Base-by-base conservation (phyloP, 345 rosid genomes). In the Dipteronia sinensis region DNA sequence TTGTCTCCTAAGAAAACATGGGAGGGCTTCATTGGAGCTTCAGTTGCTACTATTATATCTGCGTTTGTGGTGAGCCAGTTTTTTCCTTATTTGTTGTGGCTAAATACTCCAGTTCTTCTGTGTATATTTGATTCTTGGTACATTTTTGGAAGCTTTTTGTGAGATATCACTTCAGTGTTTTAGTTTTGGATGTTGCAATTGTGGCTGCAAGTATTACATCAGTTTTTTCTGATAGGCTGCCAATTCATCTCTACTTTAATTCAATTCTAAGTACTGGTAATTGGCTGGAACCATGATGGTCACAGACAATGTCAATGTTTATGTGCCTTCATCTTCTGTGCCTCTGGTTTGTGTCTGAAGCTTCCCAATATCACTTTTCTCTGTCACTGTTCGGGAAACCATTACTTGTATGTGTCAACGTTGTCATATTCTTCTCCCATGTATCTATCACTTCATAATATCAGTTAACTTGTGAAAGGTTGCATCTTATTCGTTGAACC, bases 11-110 rank as follows among this genome's bases (percentile, higher is more conserved):
- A 96, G 91, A 94, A 96, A 87, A 96, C 98, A 64, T 96, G 98
- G 99, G 99, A 96, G 76, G 99, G 98, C 40, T 96, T 96, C 82
- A 91, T 92, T 29, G 98, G 99, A 78, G 99, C 97, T 51, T 94
- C 97, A 76, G 85, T 96, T 65, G 84, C 97, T 49, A 96, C 99
- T 44, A 89, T 96, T 71, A 90, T 90, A 80, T 90, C 97, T 81
- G 98, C 99, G 40, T 94, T 94, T 88, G 74, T 88, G 87, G 99
- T 96, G 77, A 85, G 97, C 74, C 55, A 38, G 10, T 16, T 42
- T 76, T 58, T 77, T 22, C 44, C 25, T 23, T 31, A 10, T 16
- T 46, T 72, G 70, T 59, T 40, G 15, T 65, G n/a, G 10, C 76
- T 47, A n/a, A 16, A 49, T 10, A 11, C 20, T 34, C 46, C 40